phyloP scores from a whole-genome alignment of 139 green algal genomes.

The Tetraselmis chui region DNA sequence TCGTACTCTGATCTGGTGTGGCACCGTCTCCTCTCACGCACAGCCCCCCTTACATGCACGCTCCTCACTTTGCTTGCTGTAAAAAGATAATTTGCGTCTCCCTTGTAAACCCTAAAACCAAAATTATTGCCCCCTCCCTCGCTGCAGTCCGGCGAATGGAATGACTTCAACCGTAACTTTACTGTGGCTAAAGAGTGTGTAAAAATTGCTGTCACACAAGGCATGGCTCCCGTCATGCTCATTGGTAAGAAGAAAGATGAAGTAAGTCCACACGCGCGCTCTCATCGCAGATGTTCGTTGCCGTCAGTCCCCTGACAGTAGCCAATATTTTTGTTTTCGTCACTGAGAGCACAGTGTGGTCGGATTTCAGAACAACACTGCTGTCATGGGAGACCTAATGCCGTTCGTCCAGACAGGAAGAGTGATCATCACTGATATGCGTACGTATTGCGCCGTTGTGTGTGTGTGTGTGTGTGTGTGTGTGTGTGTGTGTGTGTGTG shows the following conservation, averaged over 20 bases:
- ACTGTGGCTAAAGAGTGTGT: conserved; percentile 23
- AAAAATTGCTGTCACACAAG: not conserved
- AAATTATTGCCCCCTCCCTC: not conserved
- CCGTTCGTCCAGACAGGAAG: too few relatives aligned
- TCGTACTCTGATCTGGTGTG: not conserved
- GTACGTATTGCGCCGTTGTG: not conserved
- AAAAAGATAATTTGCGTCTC: not conserved
- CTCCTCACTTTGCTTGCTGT: not conserved
- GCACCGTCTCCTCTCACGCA: not conserved
- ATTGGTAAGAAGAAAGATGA: not conserved
- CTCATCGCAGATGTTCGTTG: not conserved
- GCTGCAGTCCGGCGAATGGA: conserved; percentile 24
- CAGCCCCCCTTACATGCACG: not conserved
- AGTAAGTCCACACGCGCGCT: not conserved
- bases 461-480: too few relatives aligned
- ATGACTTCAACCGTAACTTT: conserved; percentile 30
- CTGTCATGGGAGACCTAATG: not conserved
- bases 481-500: too few relatives aligned
- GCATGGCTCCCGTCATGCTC: not conserved
- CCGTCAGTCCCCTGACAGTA: not conserved
- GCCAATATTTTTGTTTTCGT: not conserved
- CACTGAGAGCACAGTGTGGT: not conserved
- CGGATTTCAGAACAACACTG: not conserved
- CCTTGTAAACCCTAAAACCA: too few relatives aligned
- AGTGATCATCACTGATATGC: not conserved